A percentile compares a stretch with the other conserved stretches of the same genome.
Evolutionary conservation across 1,284 basidiomycete genomes (phyloP).

Genomic region (Tetrapyrgos nigripes): DNA sequence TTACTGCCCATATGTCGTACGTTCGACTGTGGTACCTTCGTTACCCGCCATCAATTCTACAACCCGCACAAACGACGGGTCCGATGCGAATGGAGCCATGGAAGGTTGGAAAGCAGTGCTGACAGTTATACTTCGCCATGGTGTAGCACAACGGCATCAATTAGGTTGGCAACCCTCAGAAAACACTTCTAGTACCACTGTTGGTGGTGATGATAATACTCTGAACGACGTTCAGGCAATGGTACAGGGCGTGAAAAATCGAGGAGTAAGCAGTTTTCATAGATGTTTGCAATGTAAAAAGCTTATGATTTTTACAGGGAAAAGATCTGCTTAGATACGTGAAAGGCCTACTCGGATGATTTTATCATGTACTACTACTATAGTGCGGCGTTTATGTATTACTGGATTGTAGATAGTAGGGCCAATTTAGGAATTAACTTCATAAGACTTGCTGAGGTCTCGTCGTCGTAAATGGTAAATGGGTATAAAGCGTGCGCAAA

Average conservation of each 20-base stretch:
- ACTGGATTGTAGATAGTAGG: background rate
- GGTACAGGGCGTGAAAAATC: conserved; percentile 74
- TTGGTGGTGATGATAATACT: conserved; percentile 21
- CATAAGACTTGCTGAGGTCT: no score
- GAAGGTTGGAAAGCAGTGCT: conserved; percentile 83
- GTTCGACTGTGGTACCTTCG: conserved; percentile 67
- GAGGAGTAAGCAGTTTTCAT: conserved; percentile 58
- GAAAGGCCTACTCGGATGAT: conserved; percentile 39
- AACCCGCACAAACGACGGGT: conserved; percentile 35
- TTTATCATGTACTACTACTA: no score
- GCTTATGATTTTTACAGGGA: conserved; percentile 49
- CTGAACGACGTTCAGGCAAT: conserved; percentile 63
- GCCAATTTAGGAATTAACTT: no score
- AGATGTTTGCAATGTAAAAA: background rate
- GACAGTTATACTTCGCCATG: conserved; percentile 67
- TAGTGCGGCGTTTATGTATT: no score
- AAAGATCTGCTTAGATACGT: conserved; percentile 77
- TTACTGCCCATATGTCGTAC: conserved; percentile 80
- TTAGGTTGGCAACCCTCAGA: conserved; percentile 38
- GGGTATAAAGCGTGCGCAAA: no score
- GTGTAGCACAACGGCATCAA: conserved; percentile 62
- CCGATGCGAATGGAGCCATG: conserved; percentile 31
- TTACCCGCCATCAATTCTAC: conserved; percentile 34
- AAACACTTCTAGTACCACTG: conserved; percentile 10
- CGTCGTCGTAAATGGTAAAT: no score